Evolutionary conservation across 2,329 filamentous ascomycete genomes (phyloP), one percentile per base, ranked within the genome.

Genomic region (Pseudohalonectria lignicola): DNA sequence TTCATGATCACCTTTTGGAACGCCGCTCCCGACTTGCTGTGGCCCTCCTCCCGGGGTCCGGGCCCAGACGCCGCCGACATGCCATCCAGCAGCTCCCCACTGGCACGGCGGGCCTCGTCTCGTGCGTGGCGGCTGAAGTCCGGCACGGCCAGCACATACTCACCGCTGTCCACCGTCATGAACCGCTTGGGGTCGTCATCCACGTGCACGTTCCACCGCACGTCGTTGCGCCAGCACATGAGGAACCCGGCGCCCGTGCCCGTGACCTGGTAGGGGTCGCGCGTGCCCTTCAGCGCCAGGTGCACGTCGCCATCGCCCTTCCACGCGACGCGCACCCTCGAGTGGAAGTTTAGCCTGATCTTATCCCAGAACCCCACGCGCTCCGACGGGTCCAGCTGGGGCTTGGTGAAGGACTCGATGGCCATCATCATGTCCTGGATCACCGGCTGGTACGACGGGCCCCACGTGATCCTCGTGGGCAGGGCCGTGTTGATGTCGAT

Each of bases 361-460:
- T 98, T 98, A 62, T 98, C 92, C 92, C 92, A 98, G 64, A 98
- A 98, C 3, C 92, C 92, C 34, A 94, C 86, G 40, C 83, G 74
- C 46, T 98, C 93, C 0, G 92, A 96, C 1, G 85, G 82, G 56
- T 98, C 93, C 20, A 95, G 70, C 45, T 90, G 88, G 7, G 90
- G 86, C 55, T 98, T 98, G 1, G 90, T 95, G 56, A 98, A 96
- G 3, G 85, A 90, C 60, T 98, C 92, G 43, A 98, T 84, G 19
- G 88, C 88, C 74, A 96, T 95, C 92, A 98, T 98, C 83, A 96
- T 94, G 53, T 98, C 93, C 57, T 98, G 92, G 35, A 98, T 90
- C 2, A 90, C 90, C 20, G 93, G 92, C 53, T 98, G 93, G 53
- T 96, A 98, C 2, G 88, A 94, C 33, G 92, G 88, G 7, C 88